phyloP scores from a whole-genome alignment of 177 flowering plant genomes.

The Vitis hybrid region DNA sequence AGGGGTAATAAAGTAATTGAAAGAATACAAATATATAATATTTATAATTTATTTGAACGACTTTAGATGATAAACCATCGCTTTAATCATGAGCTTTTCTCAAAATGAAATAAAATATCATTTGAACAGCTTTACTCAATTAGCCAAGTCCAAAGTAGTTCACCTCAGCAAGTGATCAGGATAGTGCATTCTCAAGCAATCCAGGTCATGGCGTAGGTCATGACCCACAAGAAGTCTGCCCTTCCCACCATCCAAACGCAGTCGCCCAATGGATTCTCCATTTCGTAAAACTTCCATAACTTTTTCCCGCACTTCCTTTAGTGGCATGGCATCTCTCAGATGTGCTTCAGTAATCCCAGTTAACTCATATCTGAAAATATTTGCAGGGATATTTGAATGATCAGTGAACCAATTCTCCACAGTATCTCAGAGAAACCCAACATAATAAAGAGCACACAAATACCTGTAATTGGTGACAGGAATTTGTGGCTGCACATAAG shows the following conservation, averaged over 20 bases:
- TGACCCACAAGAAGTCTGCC: constrained; percentile 74
- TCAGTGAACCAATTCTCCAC: not conserved
- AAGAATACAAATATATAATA: no score
- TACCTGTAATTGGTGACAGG: constrained; percentile 71
- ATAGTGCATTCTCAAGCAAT: constrained; percentile 60
- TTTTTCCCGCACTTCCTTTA: constrained; percentile 45
- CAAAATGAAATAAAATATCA: not conserved
- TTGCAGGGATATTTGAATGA: not conserved
- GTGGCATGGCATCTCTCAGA: constrained; percentile 56
- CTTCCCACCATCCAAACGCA: constrained; percentile 48
- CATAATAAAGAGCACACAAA: not conserved
- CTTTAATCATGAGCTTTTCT: not conserved
- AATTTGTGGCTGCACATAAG: constrained; percentile 55
- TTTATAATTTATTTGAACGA: no score
- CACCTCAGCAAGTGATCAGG: constrained; percentile 68
- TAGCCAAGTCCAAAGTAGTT: constrained; percentile 5
- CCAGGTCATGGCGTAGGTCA: constrained; percentile 48
- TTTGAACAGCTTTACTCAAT: not conserved
- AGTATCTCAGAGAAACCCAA: no score
- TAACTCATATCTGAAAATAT: constrained; percentile 44
- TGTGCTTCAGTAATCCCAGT: constrained; percentile 66
- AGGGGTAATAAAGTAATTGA: no score
- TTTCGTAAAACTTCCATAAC: constrained; percentile 50
- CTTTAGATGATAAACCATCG: not conserved
- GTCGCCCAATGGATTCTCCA: constrained; percentile 54